Evolutionary conservation across 2,329 filamentous ascomycete species (phyloP).

Genomic region (Aspergillus neoniger): DNA sequence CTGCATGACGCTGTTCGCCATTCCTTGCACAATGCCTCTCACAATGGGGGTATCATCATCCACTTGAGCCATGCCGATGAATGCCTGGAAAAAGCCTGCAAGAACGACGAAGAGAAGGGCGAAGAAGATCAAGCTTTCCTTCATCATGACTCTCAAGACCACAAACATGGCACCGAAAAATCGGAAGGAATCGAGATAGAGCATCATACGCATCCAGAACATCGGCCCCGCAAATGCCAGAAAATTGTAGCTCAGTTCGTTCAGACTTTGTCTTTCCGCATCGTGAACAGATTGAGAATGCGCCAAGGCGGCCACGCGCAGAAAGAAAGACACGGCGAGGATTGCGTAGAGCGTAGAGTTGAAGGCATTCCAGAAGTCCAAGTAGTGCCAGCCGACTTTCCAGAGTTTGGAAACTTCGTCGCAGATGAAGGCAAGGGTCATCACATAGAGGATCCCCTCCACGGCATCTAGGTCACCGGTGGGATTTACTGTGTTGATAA

Average conservation of each 20-base stretch:
- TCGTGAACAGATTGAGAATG: constrained; percentile 57
- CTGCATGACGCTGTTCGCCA: constrained; percentile 87
- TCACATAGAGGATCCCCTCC: constrained; percentile 82
- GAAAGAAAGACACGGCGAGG: constrained; percentile 73
- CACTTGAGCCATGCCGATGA: constrained; percentile 84
- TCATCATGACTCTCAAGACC: constrained; percentile 93
- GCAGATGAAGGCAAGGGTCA: constrained; percentile 86
- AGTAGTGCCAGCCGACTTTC: constrained; percentile 88
- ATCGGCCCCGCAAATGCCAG: constrained; percentile 89
- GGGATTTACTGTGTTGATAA: constrained; percentile 92
- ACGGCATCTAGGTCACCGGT: constrained; percentile 79
- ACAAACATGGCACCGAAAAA: constrained; percentile 99
- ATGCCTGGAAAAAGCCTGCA: constrained; percentile 80
- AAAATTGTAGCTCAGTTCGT: constrained; percentile 87
- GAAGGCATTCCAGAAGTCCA: constrained; percentile 97
- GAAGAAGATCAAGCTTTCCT: constrained; percentile 94
- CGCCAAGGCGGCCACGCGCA: constrained; percentile 75
- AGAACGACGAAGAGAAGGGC: constrained; percentile 82
- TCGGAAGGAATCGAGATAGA: constrained; percentile 89
- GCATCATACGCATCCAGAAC: constrained; percentile 91
- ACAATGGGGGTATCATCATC: constrained; percentile 64
- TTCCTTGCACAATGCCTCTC: constrained; percentile 53
- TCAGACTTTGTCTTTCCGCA: constrained; percentile 62
- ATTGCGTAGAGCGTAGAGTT: constrained; percentile 81
- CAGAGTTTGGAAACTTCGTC: constrained; percentile 88